These are phyloP conservation scores for Trichoderma guizhouense DNA, from an alignment of 2,329 filamentous ascomycete species.

Conservation along the genomic window DNA sequence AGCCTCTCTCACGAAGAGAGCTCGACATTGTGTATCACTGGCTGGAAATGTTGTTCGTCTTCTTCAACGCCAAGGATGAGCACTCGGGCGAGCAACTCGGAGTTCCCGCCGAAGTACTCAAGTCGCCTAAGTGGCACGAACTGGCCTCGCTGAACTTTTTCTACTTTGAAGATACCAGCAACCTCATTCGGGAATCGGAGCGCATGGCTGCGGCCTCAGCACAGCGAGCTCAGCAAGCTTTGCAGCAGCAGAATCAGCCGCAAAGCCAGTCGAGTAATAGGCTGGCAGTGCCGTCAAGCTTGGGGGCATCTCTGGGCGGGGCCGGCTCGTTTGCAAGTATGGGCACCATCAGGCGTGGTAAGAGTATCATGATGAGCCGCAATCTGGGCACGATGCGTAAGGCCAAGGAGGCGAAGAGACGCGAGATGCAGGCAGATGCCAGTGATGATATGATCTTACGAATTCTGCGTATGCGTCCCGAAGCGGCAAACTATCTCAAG, in stretches of 20 bases:
- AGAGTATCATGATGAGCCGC: constrained; percentile 88
- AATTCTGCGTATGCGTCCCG: constrained; percentile 90
- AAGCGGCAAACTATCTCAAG: constrained; percentile 81
- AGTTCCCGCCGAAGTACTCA: constrained; percentile 85
- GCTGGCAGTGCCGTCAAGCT: constrained; percentile 61
- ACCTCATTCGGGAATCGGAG: constrained; percentile 90
- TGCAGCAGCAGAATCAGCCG: constrained; percentile 45
- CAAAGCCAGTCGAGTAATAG: constrained; percentile 55
- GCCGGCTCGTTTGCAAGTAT: constrained; percentile 58
- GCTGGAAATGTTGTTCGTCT: constrained; percentile 84
- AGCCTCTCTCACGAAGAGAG: constrained; percentile 79
- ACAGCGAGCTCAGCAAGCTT: constrained; percentile 69
- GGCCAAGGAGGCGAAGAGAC: constrained; percentile 92
- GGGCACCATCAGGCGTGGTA: constrained; percentile 62
- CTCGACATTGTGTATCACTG: constrained; percentile 93
- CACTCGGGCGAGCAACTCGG: constrained; percentile 76
- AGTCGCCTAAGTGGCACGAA: constrained; percentile 97
- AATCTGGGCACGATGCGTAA: constrained; percentile 96
- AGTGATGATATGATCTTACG: constrained; percentile 97
- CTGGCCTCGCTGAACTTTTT: constrained; percentile 96
- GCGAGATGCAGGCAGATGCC: constrained; percentile 92
- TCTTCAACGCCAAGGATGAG: constrained; percentile 93
- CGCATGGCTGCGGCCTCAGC: constrained; percentile 88
- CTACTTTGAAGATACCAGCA: constrained; percentile 91
- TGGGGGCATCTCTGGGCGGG: constrained; percentile 36